phyloP scores from a whole-genome alignment of 1,284 basidiomycete species.

The Cutaneotrichosporon mucoides region DNA sequence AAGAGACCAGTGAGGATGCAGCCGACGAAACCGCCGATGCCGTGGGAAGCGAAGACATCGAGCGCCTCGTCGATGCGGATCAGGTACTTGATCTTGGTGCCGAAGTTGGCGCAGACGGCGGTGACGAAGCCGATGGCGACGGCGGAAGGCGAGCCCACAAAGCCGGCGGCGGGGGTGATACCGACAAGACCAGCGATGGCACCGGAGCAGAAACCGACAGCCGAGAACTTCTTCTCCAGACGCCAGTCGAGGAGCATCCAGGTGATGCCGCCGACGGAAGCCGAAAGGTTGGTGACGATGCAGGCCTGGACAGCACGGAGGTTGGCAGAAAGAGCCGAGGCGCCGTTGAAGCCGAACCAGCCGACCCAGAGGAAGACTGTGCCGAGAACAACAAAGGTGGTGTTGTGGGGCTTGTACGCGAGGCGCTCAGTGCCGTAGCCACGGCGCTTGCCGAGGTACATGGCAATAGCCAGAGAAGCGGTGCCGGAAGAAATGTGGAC shows the following conservation, averaged over 20 bases:
- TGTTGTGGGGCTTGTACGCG: conserved; percentile 78
- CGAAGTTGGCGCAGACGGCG: conserved; percentile 84
- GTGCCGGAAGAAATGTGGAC: conserved; percentile 89
- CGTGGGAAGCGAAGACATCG: conserved; percentile 81
- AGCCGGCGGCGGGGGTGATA: conserved; percentile 89
- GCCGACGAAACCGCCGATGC: conserved; percentile 80
- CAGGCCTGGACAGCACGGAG: conserved; percentile 82
- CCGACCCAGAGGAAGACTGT: conserved; percentile 96
- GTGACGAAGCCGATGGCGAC: conserved; percentile 81
- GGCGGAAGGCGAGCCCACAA: conserved; percentile 74
- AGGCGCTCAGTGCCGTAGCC: conserved; percentile 90
- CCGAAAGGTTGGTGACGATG: conserved; percentile 88
- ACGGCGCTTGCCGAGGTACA: conserved; percentile 82
- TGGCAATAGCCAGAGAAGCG: conserved; percentile 82
- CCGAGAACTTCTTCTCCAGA: conserved; percentile 87
- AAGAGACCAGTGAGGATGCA: conserved; percentile 67
- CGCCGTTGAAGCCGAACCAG: conserved; percentile 96
- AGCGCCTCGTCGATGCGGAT: conserved; percentile 64
- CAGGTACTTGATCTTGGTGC: conserved; percentile 77
- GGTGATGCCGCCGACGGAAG: conserved; percentile 78
- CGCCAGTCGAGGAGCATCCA: conserved; percentile 97
- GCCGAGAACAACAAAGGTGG: conserved; percentile 83
- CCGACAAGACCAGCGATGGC: conserved; percentile 77
- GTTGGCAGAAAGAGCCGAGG: conserved; percentile 64
- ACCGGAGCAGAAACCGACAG: conserved; percentile 94